phyloP scores from a whole-genome alignment of 208 protist species.

The Trypanosoma melophagium region DNA sequence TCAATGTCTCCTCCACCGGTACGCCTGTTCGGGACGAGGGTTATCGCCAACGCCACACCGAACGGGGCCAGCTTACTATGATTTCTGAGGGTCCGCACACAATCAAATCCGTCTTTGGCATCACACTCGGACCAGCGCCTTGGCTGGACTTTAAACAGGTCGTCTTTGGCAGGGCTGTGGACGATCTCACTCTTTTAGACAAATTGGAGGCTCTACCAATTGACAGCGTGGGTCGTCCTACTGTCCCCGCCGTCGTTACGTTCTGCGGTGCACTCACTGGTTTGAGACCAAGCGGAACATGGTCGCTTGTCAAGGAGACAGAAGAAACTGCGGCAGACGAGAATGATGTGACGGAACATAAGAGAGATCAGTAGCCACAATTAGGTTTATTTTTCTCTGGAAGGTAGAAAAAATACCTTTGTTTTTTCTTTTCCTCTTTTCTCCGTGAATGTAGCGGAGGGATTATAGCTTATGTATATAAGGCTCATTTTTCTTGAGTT shows the following conservation, averaged over 20 bases:
- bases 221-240: conserved; percentile 53
- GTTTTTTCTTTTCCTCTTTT: no score
- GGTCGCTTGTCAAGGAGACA: background rate
- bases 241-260: conserved; percentile 52
- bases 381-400: no score
- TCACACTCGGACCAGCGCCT: conserved; percentile 68
- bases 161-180: conserved; percentile 93
- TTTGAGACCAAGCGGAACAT: conserved; percentile 32
- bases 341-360: background rate
- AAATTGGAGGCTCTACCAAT: conserved; percentile 71
- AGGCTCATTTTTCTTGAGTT: no score
- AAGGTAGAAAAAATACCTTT: no score
- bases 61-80: conserved; percentile 88
- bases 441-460: no score
- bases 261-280: conserved; percentile 81
- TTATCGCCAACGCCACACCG: conserved; percentile 84
- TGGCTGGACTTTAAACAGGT: conserved; percentile 92
- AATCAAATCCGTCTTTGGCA: conserved; percentile 67
- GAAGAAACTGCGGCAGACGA: background rate
- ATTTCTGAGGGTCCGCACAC: conserved; percentile 73
- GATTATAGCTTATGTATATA: no score
- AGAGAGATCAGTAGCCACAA: no score
- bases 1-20: conserved; percentile 29
- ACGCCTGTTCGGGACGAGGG: conserved; percentile 78
- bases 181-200: conserved; percentile 69